These are phyloP conservation scores for Byssoonygena ceratinophila DNA, from an alignment of 2,329 filamentous ascomycete genomes.

Conservation along the genomic window DNA sequence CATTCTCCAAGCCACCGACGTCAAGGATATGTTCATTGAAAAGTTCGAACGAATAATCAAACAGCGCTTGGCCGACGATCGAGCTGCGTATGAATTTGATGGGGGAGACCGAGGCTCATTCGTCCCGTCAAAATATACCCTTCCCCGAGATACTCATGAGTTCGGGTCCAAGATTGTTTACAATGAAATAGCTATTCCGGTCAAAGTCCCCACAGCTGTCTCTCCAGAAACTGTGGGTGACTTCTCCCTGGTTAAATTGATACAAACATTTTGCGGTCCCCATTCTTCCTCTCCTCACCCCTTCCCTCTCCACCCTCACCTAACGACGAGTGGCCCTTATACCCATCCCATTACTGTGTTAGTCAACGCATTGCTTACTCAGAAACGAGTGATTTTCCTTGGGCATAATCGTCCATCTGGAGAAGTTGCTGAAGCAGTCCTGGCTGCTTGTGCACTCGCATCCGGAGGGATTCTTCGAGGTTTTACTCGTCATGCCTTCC, in stretches of 20 bases:
- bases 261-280: slow-evolving; percentile 79
- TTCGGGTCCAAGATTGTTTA: slow-evolving; percentile 94
- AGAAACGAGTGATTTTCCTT: slow-evolving; percentile 92
- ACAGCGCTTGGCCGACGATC: slow-evolving; percentile 61
- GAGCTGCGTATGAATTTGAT: slow-evolving; percentile 22
- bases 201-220: slow-evolving; percentile 88
- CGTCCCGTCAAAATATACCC: slow-evolving; percentile 56
- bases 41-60: slow-evolving; percentile 95
- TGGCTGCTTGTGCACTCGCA: slow-evolving; percentile 88
- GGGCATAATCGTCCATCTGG: slow-evolving; percentile 91
- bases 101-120: slow-evolving; percentile 45
- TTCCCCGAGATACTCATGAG: slow-evolving; percentile 92
- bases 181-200: slow-evolving; percentile 89
- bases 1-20: slow-evolving; percentile 79
- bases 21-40: slow-evolving; percentile 92
- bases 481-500: slow-evolving; percentile 92
- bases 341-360: slow-evolving; percentile 94
- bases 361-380: slow-evolving; percentile 85
- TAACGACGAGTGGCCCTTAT: slow-evolving; percentile 78
- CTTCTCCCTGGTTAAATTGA: slow-evolving; percentile 93
- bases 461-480: slow-evolving; percentile 86
- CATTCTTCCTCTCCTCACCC: slow-evolving; percentile 75
- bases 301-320: slow-evolving; percentile 76
- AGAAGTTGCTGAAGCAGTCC: slow-evolving; percentile 92
- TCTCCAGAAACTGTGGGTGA: slow-evolving; percentile 95